Percentiles rank a stretch among this genome's conserved stretches.
Conservation (phyloP, 805 yeast species). For the Maudiozyma serrabonitensis region DNA sequence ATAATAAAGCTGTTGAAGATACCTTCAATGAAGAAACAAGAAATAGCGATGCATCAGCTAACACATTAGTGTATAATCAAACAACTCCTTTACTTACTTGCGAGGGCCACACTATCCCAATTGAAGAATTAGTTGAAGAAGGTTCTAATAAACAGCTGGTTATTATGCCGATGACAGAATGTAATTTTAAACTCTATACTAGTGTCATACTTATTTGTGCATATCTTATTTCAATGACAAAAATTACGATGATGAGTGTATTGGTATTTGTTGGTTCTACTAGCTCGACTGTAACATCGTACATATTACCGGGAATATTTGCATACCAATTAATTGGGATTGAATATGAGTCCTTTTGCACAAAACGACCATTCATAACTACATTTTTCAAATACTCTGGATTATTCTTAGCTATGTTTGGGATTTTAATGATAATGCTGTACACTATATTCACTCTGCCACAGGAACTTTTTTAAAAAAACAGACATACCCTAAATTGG, state of each 20-base stretch:
- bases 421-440: slow-evolving; percentile 37
- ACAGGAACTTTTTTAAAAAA: neutral
- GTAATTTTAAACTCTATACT: slow-evolving; percentile 41
- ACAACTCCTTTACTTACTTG: slow-evolving; percentile 2
- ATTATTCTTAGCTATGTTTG: slow-evolving; percentile 36
- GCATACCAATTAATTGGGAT: slow-evolving; percentile 35
- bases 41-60: slow-evolving; percentile 1
- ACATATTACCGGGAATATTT: slow-evolving; percentile 66
- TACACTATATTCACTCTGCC: slow-evolving; percentile 7
- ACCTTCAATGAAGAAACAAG: neutral
- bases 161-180: slow-evolving; percentile 17
- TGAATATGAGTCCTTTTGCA: slow-evolving; percentile 4
- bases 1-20: neutral
- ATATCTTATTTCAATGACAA: slow-evolving; percentile 46
- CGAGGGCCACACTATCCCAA: slow-evolving; percentile 4
- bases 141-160: slow-evolving; percentile 4
- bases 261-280: slow-evolving; percentile 70
- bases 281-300: slow-evolving; percentile 67
- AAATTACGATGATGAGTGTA: slow-evolving; percentile 56
- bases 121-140: slow-evolving; percentile 19
- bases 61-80: neutral
- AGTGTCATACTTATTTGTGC: slow-evolving; percentile 35
- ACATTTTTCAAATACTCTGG: slow-evolving; percentile 30
- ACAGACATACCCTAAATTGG: too few species aligned
- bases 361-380: slow-evolving; percentile 21